A percentile compares a stretch with the other conserved stretches of the same genome.
Conservation (phyloP, 164 flowering plant genomes). For the Houttuynia cordata region DNA sequence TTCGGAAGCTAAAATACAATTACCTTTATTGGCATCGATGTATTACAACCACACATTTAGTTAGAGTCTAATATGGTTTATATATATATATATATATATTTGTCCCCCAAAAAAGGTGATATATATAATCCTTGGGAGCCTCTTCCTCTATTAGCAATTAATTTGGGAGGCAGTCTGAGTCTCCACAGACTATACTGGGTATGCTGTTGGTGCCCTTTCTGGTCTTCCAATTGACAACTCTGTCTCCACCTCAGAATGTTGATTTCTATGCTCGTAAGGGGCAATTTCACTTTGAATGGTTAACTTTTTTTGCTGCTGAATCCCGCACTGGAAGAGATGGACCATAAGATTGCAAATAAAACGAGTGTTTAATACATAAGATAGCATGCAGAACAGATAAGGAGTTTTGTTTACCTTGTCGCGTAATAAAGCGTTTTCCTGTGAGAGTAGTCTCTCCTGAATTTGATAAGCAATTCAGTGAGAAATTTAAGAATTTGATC, state of each 20-base stretch:
- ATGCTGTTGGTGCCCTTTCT: background rate
- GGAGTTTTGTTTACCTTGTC: slow-evolving; percentile 43
- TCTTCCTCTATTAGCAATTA: too few relatives aligned
- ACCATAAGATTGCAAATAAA: background rate
- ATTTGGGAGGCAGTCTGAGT: too few relatives aligned
- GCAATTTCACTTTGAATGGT: slow-evolving; percentile 1
- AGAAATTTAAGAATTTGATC: background rate
- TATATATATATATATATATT: too few relatives aligned
- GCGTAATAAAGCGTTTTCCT: slow-evolving; percentile 49
- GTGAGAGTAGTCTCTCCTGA: slow-evolving; percentile 52
- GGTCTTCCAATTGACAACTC: slow-evolving; percentile 20
- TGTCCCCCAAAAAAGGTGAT: too few relatives aligned
- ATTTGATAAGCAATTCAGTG: slow-evolving; percentile 4
- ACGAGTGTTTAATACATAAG: too few relatives aligned
- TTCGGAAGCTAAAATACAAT: too few relatives aligned
- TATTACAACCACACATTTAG: too few relatives aligned
- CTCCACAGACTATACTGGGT: too few relatives aligned
- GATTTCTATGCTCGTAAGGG: background rate
- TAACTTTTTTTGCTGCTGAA: slow-evolving; percentile 1
- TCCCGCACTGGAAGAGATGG: slow-evolving; percentile 2
- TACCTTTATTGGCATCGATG: too few relatives aligned
- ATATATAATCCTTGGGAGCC: too few relatives aligned
- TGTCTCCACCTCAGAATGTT: slow-evolving; percentile 15
- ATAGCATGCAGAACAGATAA: background rate
- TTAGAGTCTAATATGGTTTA: too few relatives aligned